phyloP scores from a whole-genome alignment of 176 grass and related monocot species.

The Musa troglodytarum region DNA sequence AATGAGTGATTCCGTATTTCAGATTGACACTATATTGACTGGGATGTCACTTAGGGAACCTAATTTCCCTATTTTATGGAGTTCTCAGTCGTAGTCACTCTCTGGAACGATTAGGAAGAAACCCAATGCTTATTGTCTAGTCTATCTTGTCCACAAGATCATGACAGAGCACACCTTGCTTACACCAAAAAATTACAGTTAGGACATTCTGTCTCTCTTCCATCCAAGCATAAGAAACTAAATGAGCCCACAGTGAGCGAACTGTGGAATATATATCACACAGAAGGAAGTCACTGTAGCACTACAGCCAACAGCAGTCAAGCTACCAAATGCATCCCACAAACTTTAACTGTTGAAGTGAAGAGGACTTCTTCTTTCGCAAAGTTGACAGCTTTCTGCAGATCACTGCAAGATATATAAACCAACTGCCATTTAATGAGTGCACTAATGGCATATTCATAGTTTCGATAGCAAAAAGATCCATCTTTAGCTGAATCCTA shows the following conservation, averaged over 20 bases:
- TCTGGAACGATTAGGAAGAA: background rate
- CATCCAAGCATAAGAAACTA: background rate
- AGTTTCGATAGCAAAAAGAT: background rate
- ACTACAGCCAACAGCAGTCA: background rate
- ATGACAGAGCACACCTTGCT: background rate
- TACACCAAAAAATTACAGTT: background rate
- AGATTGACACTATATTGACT: background rate
- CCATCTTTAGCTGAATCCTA: background rate
- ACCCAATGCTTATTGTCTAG: background rate
- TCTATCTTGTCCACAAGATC: background rate
- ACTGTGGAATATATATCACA: too few relatives aligned
- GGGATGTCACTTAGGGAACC: background rate
- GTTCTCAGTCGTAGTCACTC: background rate
- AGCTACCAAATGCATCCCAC: background rate
- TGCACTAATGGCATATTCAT: background rate
- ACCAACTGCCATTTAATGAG: background rate
- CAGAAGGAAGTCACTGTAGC: too few relatives aligned
- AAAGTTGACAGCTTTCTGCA: background rate
- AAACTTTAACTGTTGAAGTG: background rate
- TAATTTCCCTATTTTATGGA: background rate
- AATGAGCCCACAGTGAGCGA: too few relatives aligned
- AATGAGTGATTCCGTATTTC: background rate
- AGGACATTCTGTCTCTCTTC: background rate
- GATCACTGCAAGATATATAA: background rate
- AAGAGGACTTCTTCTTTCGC: background rate